phyloP scores from a whole-genome alignment of 1,284 basidiomycete genomes.

The Malassezia japonica region DNA sequence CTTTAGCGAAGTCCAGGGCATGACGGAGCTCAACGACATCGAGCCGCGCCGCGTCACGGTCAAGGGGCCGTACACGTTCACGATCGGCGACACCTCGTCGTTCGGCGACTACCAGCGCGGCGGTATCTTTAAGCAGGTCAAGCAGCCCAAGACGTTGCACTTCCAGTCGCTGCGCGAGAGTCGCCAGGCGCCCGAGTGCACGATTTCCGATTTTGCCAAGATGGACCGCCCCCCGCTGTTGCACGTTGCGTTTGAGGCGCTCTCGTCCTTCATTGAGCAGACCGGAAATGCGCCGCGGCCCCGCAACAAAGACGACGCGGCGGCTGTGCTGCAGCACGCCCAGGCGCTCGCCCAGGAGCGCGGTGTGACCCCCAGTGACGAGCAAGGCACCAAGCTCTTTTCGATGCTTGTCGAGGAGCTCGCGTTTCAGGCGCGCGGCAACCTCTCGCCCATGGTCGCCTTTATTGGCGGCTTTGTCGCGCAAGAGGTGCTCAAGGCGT shows the following conservation, averaged over 20 bases:
- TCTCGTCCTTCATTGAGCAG: conserved; percentile 68
- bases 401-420: conserved; percentile 71
- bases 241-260: conserved; percentile 89
- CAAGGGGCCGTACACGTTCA: conserved; percentile 57
- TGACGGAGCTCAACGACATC: conserved; percentile 79
- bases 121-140: conserved; percentile 95
- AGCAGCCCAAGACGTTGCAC: conserved; percentile 87
- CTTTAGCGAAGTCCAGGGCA: conserved; percentile 93
- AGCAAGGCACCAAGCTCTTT: conserved; percentile 54
- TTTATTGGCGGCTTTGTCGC: conserved; percentile 96
- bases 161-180: conserved; percentile 83
- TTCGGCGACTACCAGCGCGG: conserved; percentile 69
- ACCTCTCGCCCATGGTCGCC: conserved; percentile 80
- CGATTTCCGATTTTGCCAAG: conserved; percentile 96
- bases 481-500: conserved; percentile 94
- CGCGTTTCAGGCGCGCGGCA: conserved; percentile 84
- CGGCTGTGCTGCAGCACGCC: conserved; percentile 61
- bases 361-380: conserved; percentile 57
- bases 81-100: conserved; percentile 46
- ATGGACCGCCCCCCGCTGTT: conserved; percentile 84
- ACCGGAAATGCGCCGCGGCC: conserved; percentile 68
- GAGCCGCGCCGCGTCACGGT: conserved; percentile 84
- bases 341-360: conserved; percentile 60
- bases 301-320: conserved; percentile 73
- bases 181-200: conserved; percentile 69